A percentile compares a stretch with the other conserved stretches of the same genome.
Conservation (phyloP, 1,284 basidiomycete species). For the Wolfiporia cocos region DNA sequence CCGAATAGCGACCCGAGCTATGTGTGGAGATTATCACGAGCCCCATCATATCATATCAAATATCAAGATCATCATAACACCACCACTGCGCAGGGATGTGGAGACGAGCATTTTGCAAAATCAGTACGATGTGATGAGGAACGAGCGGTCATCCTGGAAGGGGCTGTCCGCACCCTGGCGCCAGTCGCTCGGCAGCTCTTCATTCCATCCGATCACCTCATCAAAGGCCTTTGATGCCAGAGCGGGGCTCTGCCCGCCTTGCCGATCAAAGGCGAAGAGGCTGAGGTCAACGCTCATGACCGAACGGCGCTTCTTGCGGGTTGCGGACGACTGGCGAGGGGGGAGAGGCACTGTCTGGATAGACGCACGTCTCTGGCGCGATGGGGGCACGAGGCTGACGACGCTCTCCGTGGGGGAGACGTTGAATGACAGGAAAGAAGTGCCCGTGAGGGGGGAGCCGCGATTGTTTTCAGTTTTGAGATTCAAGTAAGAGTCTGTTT, state of each 20-base stretch:
- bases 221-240: background rate
- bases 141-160: slow-evolving; percentile 8
- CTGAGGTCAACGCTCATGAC: slow-evolving; percentile 5
- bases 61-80: no score
- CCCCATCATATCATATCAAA: no score
- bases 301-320: slow-evolving; percentile 4
- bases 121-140: slow-evolving; percentile 9
- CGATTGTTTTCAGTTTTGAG: no score
- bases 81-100: no score
- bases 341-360: slow-evolving; percentile 7
- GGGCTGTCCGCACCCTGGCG: slow-evolving; percentile 5
- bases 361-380: slow-evolving; percentile 5
- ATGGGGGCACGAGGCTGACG: slow-evolving; percentile 9
- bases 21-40: no score
- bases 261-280: background rate
- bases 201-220: slow-evolving; percentile 5
- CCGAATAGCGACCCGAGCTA: no score
- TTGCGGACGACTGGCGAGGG: background rate
- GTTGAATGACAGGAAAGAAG: slow-evolving; percentile 40
- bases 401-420: slow-evolving; percentile 27
- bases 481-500: no score
- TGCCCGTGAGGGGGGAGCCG: slow-evolving; percentile 16
- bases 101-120: no score
- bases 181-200: slow-evolving; percentile 4
- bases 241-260: background rate